Evolutionary conservation across 305 asterid genomes (phyloP).

Genomic region (Rubia tinctorum): DNA sequence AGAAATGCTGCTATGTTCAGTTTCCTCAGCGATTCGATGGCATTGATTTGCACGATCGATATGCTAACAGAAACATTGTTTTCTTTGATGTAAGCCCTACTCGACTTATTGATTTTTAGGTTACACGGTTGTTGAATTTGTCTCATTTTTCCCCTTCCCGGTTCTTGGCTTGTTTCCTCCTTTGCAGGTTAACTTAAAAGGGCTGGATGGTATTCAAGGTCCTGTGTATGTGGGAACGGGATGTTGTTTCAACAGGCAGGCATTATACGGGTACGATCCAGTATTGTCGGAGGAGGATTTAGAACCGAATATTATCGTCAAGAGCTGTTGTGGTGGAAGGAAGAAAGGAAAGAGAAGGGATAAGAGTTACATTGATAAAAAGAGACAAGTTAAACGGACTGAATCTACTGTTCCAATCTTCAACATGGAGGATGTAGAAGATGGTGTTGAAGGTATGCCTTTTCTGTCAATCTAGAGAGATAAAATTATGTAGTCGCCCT

Average conservation of each 20-base stretch:
- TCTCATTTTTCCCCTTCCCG: neutral
- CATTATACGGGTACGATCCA: conserved; percentile 85
- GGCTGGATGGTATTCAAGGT: conserved; percentile 89
- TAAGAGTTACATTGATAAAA: conserved; percentile 62
- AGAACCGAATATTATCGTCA: conserved; percentile 77
- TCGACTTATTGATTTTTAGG: neutral
- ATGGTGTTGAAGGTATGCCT: conserved; percentile 71
- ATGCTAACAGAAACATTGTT: conserved; percentile 89
- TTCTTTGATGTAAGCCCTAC: conserved; percentile 69
- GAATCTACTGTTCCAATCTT: conserved; percentile 78
- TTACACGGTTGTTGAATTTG: conserved; percentile 7
- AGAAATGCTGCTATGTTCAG: conserved; percentile 81
- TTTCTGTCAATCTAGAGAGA: neutral
- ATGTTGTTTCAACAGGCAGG: conserved; percentile 86
- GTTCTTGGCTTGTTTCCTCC: neutral
- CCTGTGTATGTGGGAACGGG: conserved; percentile 95
- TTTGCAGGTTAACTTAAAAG: conserved; percentile 81
- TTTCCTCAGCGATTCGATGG: conserved; percentile 94
- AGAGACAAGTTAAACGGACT: conserved; percentile 58
- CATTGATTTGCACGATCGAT: conserved; percentile 89
- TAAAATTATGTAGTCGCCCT: neutral
- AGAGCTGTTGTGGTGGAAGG: conserved; percentile 85
- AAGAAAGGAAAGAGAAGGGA: conserved; percentile 60
- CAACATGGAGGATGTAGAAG: conserved; percentile 73
- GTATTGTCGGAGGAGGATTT: conserved; percentile 78